Base-by-base conservation (phyloP, 2,329 filamentous ascomycete species). In the Monosporascus sp. region DNA sequence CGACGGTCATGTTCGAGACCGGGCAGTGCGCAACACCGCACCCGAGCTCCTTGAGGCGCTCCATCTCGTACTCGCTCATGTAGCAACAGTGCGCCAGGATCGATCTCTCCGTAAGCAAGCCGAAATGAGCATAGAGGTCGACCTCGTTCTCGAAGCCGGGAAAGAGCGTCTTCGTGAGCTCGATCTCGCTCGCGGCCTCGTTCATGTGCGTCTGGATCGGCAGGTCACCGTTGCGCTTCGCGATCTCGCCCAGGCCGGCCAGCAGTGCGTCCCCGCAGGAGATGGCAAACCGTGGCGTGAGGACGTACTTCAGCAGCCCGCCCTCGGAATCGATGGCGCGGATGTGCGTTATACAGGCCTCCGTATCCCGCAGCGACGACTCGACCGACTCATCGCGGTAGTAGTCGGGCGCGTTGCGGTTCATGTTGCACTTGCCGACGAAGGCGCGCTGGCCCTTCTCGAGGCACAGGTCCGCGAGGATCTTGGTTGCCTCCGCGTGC, bases 61-160 rank as follows among this genome's bases (percentile, higher is more conserved):
- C 57, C 47, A 80, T 76, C 64, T 88, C 85, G 31, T 79, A 72
- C 3, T 81, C 76, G 5, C 72, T 76, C 69, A 87, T 79, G 62
- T 82, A 77, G 52, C 82, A 87, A 68, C 84, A 87, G 63, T 88
- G 86, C 0, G 85, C 86, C 0, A 88, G 76, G 52, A 88, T 85
- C 0, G 80, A 78, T 8, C 80, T 75, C 3, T 69, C 56, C 1
- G 71, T 78, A 6, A 89, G 71, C 4, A 88, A 68, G 0, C 76
- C 76, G 54, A 77, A 84, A 57, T 73, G 65, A 9, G 73, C 69
- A 61, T 87, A 88, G 3, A 88, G 69, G 51, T 85, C 82, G 0
- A 76, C 80, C 64, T 87, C 84, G 51, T 74, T 82, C 2, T 63
- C 59, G 49, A 83, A 83, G 1, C 73, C 66, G 0, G 82, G 82